Conservation (phyloP, 2,329 filamentous ascomycete genomes). For the Penicillium occitanis region DNA sequence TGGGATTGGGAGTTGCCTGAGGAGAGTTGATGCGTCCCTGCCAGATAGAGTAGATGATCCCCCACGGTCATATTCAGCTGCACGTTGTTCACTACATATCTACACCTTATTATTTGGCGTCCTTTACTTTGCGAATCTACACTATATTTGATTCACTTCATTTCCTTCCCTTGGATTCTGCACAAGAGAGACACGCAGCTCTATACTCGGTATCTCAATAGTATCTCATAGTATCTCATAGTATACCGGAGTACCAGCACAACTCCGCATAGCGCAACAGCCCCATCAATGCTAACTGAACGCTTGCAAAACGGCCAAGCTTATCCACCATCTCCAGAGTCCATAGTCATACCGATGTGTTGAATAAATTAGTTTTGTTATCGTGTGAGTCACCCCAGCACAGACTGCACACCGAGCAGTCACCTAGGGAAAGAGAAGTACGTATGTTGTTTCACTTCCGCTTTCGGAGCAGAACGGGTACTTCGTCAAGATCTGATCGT, state of each 20-base stretch:
- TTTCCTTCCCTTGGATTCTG: not conserved
- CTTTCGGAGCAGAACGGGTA: slow-evolving; percentile 16
- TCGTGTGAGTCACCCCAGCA: slow-evolving; percentile 7
- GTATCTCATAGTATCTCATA: not conserved
- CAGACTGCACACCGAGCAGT: not conserved
- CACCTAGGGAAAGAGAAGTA: not conserved
- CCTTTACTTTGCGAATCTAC: not conserved
- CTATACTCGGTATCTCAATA: not conserved
- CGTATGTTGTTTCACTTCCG: slow-evolving; percentile 3
- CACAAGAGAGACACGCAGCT: not conserved
- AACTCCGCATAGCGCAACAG: not conserved
- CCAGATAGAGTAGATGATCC: not conserved
- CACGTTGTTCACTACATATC: not conserved
- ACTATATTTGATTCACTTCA: not conserved
- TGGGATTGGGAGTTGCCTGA: not conserved
- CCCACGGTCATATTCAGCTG: not conserved
- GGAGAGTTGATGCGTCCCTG: not conserved
- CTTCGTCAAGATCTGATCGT: slow-evolving; percentile 1
- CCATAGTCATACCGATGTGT: not conserved
- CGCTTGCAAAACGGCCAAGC: not conserved
- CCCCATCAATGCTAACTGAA: not conserved
- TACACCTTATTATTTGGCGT: not conserved
- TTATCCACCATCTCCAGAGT: not conserved
- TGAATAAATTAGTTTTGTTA: not conserved
- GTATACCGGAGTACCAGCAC: not conserved